These are phyloP conservation scores for Nemania sp. DNA, from an alignment of 2,329 filamentous ascomycete genomes.

Conservation along the genomic window DNA sequence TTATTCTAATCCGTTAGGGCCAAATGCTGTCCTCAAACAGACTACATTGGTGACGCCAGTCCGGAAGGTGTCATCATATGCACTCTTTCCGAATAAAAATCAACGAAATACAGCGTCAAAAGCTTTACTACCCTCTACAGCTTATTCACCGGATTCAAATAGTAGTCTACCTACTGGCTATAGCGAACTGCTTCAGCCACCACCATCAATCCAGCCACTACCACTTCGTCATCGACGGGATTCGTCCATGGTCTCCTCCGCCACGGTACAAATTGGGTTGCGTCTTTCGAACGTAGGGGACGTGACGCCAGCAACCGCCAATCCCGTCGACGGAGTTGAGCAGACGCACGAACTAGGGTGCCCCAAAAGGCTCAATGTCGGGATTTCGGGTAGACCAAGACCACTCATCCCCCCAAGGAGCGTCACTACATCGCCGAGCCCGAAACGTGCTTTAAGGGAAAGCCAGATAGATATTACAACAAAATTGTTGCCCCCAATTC, in stretches of 20 bases:
- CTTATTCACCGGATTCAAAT: slow-evolving; percentile 46
- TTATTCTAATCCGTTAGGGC: slow-evolving; percentile 42
- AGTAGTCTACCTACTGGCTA: slow-evolving; percentile 20
- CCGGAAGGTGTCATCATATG: slow-evolving; percentile 47
- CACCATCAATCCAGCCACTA: slow-evolving; percentile 48
- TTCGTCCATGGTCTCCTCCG: slow-evolving; percentile 66
- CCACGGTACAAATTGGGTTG: slow-evolving; percentile 73
- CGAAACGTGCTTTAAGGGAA: slow-evolving; percentile 29
- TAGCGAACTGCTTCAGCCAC: slow-evolving; percentile 47
- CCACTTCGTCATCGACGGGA: slow-evolving; percentile 56
- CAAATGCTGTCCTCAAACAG: slow-evolving; percentile 44
- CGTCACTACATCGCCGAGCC: slow-evolving; percentile 33
- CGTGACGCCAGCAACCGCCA: slow-evolving; percentile 46
- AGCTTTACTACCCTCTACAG: slow-evolving; percentile 52
- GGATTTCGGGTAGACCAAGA: slow-evolving; percentile 37
- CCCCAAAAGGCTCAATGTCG: slow-evolving; percentile 33
- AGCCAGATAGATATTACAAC: slow-evolving; percentile 17
- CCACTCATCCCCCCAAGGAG: slow-evolving; percentile 37
- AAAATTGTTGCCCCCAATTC: slow-evolving; percentile 46
- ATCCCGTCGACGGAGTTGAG: slow-evolving; percentile 40
- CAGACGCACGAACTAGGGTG: slow-evolving; percentile 48
- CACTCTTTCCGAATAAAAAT: slow-evolving; percentile 45
- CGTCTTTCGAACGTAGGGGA: slow-evolving; percentile 65
- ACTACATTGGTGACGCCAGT: slow-evolving; percentile 38
- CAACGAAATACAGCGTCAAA: slow-evolving; percentile 41